Conservation (phyloP, 345 rosid species). For the Carallia brachiata region DNA sequence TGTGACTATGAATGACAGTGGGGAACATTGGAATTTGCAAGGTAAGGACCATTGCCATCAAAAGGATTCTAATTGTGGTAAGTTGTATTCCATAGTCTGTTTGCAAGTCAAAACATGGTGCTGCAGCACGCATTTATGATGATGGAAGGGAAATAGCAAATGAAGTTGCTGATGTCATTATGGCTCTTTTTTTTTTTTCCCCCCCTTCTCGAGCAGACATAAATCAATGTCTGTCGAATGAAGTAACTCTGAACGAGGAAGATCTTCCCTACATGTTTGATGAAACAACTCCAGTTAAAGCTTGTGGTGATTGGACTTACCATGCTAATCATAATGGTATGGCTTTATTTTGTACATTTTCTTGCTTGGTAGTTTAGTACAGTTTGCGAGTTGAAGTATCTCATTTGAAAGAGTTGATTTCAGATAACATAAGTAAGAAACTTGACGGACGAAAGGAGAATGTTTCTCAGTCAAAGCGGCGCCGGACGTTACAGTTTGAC, state of each 20-base stretch:
- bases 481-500: conserved; percentile 87
- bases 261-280: conserved; percentile 81
- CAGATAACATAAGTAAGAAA: conserved; percentile 55
- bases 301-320: conserved; percentile 69
- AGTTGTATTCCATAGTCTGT: conserved; percentile 14
- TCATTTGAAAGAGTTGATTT: conserved; percentile 19
- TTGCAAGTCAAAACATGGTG: background rate
- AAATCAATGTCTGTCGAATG: conserved; percentile 42
- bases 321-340: conserved; percentile 46
- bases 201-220: conserved; percentile 13
- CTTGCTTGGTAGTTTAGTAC: background rate
- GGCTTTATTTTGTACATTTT: conserved; percentile 4
- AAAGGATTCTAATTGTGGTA: conserved; percentile 41
- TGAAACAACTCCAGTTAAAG: conserved; percentile 81
- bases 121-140: background rate
- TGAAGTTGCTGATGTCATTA: background rate
- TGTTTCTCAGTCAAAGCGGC: conserved; percentile 67
- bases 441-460: conserved; percentile 47
- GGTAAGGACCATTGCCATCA: conserved; percentile 27
- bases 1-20: conserved; percentile 21
- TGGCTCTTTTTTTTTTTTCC: conserved; percentile 5
- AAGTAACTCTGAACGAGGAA: conserved; percentile 67
- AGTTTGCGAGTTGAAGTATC: conserved; percentile 1
- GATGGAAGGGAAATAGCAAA: background rate
- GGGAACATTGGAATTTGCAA: conserved; percentile 44